Evolutionary conservation across 495 filamentous ascomycete species (phyloP).

Genomic region (Talaromyces proteolyticus): DNA sequence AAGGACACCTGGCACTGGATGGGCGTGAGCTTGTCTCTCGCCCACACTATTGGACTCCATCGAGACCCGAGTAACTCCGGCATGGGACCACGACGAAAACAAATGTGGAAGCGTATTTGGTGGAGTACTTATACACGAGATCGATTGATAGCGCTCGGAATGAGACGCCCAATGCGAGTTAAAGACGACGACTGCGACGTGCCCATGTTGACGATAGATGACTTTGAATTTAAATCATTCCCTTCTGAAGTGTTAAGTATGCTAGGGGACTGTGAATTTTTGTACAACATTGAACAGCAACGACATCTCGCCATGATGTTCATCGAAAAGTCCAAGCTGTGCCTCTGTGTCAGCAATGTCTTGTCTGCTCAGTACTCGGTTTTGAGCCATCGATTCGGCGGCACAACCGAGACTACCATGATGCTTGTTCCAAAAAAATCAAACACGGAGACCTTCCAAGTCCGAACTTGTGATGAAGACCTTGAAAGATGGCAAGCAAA

Average conservation of each 20-base stretch:
- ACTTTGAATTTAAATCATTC: conserved; percentile 72
- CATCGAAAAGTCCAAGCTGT: conserved; percentile 87
- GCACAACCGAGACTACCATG: conserved; percentile 73
- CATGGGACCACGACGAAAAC: conserved; percentile 64
- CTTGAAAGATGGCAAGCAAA: conserved; percentile 65
- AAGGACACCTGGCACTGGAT: conserved; percentile 94
- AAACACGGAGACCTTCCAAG: conserved; percentile 66
- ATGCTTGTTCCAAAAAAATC: conserved; percentile 87
- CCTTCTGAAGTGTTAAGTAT: conserved; percentile 60
- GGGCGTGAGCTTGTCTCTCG: conserved; percentile 77
- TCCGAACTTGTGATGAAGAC: conserved; percentile 66
- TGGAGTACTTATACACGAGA: conserved; percentile 93
- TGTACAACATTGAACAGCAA: conserved; percentile 60
- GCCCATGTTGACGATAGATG: conserved; percentile 74
- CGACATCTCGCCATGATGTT: conserved; percentile 76
- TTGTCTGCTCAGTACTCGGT: conserved; percentile 86
- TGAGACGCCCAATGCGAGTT: conserved; percentile 82
- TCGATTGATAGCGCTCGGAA: conserved; percentile 79
- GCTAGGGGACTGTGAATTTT: conserved; percentile 56
- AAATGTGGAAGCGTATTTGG: conserved; percentile 88
- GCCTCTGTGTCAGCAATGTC: conserved; percentile 76
- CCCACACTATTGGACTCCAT: conserved; percentile 79
- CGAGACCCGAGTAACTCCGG: conserved; percentile 69
- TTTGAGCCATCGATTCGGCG: conserved; percentile 70
- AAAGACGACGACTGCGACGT: conserved; percentile 88